Conservation (phyloP, 2,329 filamentous ascomycete genomes). For the Xylaria multiplex region DNA sequence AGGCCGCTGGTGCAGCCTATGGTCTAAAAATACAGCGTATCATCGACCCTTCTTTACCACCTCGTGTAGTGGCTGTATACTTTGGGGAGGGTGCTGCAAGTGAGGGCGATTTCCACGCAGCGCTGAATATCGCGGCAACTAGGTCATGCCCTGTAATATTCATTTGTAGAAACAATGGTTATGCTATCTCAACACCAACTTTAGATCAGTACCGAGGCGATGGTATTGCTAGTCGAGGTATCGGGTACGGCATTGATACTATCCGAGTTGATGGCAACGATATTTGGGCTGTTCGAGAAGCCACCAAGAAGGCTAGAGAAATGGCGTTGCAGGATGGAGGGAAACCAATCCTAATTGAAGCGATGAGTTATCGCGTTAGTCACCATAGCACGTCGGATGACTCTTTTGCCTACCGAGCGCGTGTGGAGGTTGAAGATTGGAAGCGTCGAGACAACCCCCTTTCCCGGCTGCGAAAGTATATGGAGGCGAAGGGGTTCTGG, state of each 20-base stretch:
- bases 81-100: slow-evolving; percentile 92
- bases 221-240: slow-evolving; percentile 85
- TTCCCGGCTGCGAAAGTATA: slow-evolving; percentile 85
- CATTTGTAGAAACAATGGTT: slow-evolving; percentile 93
- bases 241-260: slow-evolving; percentile 94
- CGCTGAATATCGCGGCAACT: slow-evolving; percentile 89
- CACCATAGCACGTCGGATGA: slow-evolving; percentile 98
- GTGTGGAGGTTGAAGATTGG: slow-evolving; percentile 95
- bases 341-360: slow-evolving; percentile 86
- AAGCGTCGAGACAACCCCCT: slow-evolving; percentile 91
- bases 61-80: slow-evolving; percentile 80
- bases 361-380: slow-evolving; percentile 97
- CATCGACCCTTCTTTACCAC: slow-evolving; percentile 73
- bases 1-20: slow-evolving; percentile 87
- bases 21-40: slow-evolving; percentile 83
- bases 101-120: slow-evolving; percentile 92
- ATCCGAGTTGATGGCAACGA: slow-evolving; percentile 95
- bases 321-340: slow-evolving; percentile 85
- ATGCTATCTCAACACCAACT: slow-evolving; percentile 89
- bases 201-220: slow-evolving; percentile 92
- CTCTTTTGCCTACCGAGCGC: slow-evolving; percentile 93
- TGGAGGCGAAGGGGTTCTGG: slow-evolving; percentile 86
- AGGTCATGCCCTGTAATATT: slow-evolving; percentile 88
- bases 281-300: slow-evolving; percentile 87
- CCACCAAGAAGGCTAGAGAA: slow-evolving; percentile 77